phyloP scores from a whole-genome alignment of 192 early-diverging fungal genomes.

The Coemansia asiatica region DNA sequence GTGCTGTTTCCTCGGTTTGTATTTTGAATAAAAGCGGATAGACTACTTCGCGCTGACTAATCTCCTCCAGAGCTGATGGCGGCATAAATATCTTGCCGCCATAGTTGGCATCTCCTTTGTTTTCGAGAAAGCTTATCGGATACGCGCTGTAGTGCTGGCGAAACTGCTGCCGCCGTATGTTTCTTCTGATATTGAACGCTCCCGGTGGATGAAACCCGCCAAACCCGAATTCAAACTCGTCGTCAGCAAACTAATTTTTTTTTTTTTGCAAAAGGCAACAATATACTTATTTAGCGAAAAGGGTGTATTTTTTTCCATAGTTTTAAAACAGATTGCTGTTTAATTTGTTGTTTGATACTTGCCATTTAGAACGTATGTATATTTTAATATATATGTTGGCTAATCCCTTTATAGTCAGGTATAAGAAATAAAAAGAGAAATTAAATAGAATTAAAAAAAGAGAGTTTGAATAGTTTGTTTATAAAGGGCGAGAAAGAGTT shows the following conservation, averaged over 20 bases:
- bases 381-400: no score
- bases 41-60: conserved; percentile 78
- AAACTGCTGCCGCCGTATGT: conserved; percentile 31
- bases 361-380: no score
- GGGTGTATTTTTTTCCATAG: no score
- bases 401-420: no score
- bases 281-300: no score
- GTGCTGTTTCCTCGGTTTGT: conserved; percentile 57
- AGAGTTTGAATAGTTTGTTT: no score
- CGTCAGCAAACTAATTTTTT: conserved; percentile 23
- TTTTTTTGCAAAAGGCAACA: not conserved
- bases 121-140: conserved; percentile 32
- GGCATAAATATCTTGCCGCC: conserved; percentile 57
- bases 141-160: conserved; percentile 45
- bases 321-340: no score
- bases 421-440: no score
- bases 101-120: conserved; percentile 48
- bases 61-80: conserved; percentile 45
- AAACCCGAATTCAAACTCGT: conserved; percentile 21
- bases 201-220: conserved; percentile 17
- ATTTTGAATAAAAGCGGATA: conserved; percentile 94
- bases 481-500: no score
- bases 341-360: no score
- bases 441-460: no score
- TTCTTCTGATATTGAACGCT: conserved; percentile 2